Evolutionary conservation across 139 green algal species (phyloP).

Genomic region (Coelastrella sp.): DNA sequence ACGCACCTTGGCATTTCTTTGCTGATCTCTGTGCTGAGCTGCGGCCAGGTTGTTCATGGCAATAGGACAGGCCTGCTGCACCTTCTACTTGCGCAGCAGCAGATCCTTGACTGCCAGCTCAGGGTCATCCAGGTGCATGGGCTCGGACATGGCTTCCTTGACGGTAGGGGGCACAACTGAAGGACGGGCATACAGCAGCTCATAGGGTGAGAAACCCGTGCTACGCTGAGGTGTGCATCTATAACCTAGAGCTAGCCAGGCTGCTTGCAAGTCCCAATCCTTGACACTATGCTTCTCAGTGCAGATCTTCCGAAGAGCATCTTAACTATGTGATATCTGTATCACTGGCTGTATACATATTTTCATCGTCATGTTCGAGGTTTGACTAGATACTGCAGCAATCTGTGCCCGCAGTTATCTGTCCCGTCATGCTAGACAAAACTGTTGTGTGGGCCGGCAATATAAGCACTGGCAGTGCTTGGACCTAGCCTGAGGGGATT

Average conservation of each 20-base stretch:
- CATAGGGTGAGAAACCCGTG: slow-evolving; percentile 32
- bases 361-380: too few species aligned
- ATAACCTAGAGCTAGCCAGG: slow-evolving; percentile 31
- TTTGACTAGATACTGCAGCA: too few species aligned
- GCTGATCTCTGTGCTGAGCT: neutral
- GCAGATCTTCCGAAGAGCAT: neutral
- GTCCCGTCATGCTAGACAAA: too few species aligned
- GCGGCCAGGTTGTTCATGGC: neutral
- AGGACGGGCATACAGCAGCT: slow-evolving; percentile 39
- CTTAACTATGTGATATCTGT: slow-evolving; percentile 42
- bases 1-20: neutral
- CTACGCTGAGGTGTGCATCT: slow-evolving; percentile 21
- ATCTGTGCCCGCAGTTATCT: too few species aligned
- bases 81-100: too few species aligned
- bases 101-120: too few species aligned
- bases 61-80: neutral
- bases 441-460: too few species aligned
- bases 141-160: neutral
- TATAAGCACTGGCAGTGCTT: too few species aligned
- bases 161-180: slow-evolving; percentile 32
- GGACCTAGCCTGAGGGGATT: too few species aligned
- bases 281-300: neutral
- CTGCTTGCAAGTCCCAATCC: slow-evolving; percentile 24
- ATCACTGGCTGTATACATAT: too few species aligned
- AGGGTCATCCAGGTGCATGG: slow-evolving; percentile 22